A percentile compares a stretch with the other conserved stretches of the same genome.
These are phyloP conservation scores for Wallacemonas rigidus DNA, from an alignment of 208 protist genomes.

Conservation along the genomic window DNA sequence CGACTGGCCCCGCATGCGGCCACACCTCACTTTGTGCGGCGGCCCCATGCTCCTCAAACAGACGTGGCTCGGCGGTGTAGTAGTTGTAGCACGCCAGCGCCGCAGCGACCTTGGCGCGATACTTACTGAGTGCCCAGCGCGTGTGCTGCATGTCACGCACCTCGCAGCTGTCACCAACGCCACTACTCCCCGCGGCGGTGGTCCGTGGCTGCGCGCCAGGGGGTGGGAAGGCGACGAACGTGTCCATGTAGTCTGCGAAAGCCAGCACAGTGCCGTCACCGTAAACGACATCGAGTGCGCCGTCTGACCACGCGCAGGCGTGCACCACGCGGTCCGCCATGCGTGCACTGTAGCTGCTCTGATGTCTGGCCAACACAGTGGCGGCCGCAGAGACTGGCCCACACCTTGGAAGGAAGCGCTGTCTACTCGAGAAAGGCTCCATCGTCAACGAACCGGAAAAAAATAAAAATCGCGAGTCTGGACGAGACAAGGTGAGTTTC, in stretches of 20 bases:
- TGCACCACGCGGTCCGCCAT: conserved; percentile 50
- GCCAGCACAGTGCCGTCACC: conserved; percentile 81
- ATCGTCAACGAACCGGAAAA: conserved; percentile 2
- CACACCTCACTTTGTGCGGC: background rate
- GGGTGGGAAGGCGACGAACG: conserved; percentile 64
- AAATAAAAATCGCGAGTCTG: background rate
- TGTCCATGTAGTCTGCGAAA: conserved; percentile 84
- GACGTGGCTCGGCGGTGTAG: conserved; percentile 50
- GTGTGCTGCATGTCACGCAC: conserved; percentile 75
- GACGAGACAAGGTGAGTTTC: too few relatives aligned
- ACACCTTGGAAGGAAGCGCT: background rate
- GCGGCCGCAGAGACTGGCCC: background rate
- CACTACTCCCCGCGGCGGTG: too few relatives aligned
- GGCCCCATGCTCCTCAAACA: conserved; percentile 46
- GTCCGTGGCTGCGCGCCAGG: background rate
- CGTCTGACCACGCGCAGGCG: conserved; percentile 69
- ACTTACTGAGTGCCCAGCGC: conserved; percentile 58
- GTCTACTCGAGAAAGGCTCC: background rate
- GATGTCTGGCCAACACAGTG: conserved; percentile 12
- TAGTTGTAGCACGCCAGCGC: conserved; percentile 80
- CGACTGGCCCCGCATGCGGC: background rate
- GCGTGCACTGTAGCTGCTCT: conserved; percentile 23
- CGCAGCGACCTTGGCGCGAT: conserved; percentile 64
- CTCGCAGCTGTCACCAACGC: background rate
- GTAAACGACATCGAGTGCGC: conserved; percentile 77